These are phyloP conservation scores for Solanum corneliomulleri DNA, from an alignment of 257 asterid species.

Conservation along the genomic window DNA sequence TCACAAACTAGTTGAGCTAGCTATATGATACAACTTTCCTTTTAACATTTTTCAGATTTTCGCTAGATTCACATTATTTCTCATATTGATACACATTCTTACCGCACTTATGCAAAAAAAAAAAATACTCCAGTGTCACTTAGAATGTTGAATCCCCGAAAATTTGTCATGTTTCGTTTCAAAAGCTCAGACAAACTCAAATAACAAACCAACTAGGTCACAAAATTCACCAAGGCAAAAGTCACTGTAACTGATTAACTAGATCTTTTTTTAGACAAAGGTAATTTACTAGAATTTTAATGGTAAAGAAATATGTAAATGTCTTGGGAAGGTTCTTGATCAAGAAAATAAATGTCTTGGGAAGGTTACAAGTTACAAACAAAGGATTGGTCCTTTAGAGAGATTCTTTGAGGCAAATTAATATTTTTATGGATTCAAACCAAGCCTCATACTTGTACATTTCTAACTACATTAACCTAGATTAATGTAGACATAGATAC, in stretches of 20 bases:
- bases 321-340: neutral
- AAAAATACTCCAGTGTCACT: neutral
- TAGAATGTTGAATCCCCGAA: neutral
- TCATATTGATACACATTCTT: neutral
- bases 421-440: neutral
- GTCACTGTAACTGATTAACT: neutral
- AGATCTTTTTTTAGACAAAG: neutral
- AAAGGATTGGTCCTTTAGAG: neutral
- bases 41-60: neutral
- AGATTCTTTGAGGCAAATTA: neutral
- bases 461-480: neutral
- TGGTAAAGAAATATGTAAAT: neutral
- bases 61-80: neutral
- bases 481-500: neutral
- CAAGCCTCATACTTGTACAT: neutral
- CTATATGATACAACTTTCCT: neutral
- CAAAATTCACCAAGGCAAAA: neutral
- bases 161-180: neutral
- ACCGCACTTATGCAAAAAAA: neutral
- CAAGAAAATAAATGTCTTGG: neutral
- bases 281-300: neutral
- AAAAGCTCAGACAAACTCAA: neutral
- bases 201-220: neutral
- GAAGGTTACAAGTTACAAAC: neutral
- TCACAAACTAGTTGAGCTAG: neutral